Evolutionary conservation across 129 eudicot genomes (phyloP).

Genomic region (Flaveria robusta): DNA sequence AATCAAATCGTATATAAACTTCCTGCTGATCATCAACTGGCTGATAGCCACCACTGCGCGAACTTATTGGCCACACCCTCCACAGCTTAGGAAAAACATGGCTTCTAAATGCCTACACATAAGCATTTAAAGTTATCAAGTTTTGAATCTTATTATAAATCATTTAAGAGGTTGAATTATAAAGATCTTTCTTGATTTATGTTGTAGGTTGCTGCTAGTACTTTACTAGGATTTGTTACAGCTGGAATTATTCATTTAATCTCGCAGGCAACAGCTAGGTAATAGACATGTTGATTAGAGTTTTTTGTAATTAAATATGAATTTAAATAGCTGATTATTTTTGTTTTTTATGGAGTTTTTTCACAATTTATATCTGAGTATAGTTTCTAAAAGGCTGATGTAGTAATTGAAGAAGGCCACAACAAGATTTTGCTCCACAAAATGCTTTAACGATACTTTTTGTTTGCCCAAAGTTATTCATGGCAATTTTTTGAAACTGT

Average conservation of each 20-base stretch:
- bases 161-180: background rate
- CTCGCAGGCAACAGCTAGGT: slow-evolving; percentile 24
- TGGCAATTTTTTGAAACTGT: too few species aligned
- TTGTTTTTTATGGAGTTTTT: too few species aligned
- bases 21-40: slow-evolving; percentile 95
- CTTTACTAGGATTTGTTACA: slow-evolving; percentile 49
- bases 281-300: too few species aligned
- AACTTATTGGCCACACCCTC: slow-evolving; percentile 97
- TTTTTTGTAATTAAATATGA: too few species aligned
- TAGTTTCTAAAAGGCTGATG: too few species aligned
- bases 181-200: background rate
- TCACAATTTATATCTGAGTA: too few species aligned
- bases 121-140: background rate
- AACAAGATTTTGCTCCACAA: too few species aligned
- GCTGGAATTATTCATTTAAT: slow-evolving; percentile 51
- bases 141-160: background rate
- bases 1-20: slow-evolving; percentile 94
- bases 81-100: slow-evolving; percentile 51
- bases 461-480: too few species aligned
- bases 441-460: too few species aligned
- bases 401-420: too few species aligned
- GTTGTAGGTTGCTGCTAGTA: slow-evolving; percentile 70
- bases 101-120: background rate
- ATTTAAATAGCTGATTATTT: too few species aligned
- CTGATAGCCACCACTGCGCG: slow-evolving; percentile 90